Evolutionary conservation across 257 asterid species (phyloP).

Genomic region (Salvia splendens): DNA sequence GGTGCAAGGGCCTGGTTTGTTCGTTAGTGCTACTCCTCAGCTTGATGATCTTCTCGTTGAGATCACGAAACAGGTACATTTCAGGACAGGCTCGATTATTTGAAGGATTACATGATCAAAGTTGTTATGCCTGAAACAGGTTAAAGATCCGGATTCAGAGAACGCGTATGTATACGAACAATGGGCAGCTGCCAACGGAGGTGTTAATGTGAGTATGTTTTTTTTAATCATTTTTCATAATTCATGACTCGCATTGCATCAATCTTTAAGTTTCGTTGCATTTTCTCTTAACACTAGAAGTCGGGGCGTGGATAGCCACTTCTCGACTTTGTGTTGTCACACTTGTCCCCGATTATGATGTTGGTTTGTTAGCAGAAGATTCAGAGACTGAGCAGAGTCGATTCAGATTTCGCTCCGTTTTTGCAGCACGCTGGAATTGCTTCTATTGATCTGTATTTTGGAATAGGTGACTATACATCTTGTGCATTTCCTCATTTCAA

Average conservation of each 20-base stretch:
- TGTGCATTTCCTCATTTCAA: conserved; percentile 14
- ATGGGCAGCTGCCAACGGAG: conserved; percentile 54
- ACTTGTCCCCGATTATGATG: too few relatives aligned
- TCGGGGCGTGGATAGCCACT: neutral
- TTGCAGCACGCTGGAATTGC: conserved; percentile 90
- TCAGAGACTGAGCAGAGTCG: conserved; percentile 80
- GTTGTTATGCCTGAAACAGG: conserved; percentile 46
- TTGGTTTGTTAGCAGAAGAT: conserved; percentile 43
- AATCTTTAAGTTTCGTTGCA: neutral
- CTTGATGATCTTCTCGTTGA: conserved; percentile 79
- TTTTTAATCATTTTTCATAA: too few relatives aligned
- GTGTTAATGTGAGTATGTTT: conserved; percentile 51
- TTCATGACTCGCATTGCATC: neutral
- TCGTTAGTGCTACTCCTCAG: conserved; percentile 89
- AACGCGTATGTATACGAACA: conserved; percentile 47
- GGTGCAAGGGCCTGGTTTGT: conserved; percentile 94
- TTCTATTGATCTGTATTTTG: conserved; percentile 80
- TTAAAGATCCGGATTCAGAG: conserved; percentile 79
- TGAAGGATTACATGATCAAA: too few relatives aligned
- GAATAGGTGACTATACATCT: conserved; percentile 53
- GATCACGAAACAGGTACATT: conserved; percentile 71
- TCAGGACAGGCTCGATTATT: neutral
- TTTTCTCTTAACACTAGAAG: neutral
- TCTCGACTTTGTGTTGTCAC: neutral
- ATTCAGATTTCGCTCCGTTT: conserved; percentile 92